Conservation (phyloP, 1,284 basidiomycete species). For the Thelephora terrestris region DNA sequence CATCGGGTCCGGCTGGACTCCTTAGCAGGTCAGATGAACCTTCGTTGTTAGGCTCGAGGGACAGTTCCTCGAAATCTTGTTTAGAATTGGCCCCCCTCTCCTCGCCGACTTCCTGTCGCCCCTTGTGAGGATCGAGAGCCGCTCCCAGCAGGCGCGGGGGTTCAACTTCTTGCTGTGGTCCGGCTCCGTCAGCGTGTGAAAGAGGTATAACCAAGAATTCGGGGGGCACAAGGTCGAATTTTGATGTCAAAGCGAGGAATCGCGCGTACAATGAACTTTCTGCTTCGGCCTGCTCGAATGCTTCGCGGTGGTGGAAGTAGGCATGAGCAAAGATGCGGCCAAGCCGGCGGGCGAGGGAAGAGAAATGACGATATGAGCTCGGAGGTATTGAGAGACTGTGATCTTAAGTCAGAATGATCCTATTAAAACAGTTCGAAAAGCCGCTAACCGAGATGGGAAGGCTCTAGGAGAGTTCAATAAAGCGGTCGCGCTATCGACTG, state of each 20-base stretch:
- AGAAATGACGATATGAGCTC: constrained; percentile 79
- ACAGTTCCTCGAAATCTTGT: background rate
- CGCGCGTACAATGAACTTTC: constrained; percentile 88
- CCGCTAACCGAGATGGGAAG: constrained; percentile 76
- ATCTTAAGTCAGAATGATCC: background rate
- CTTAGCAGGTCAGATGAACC: background rate
- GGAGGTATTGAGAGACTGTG: constrained; percentile 68
- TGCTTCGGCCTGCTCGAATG: constrained; percentile 82
- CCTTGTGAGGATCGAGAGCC: constrained; percentile 26
- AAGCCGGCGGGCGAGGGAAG: constrained; percentile 78
- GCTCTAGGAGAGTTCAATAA: constrained; percentile 87
- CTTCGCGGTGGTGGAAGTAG: constrained; percentile 88
- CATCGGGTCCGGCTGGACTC: constrained; percentile 21
- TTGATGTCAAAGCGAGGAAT: constrained; percentile 75
- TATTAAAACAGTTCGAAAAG: background rate
- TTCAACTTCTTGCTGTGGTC: constrained; percentile 24
- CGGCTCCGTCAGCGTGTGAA: constrained; percentile 18
- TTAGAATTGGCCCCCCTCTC: background rate
- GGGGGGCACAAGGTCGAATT: constrained; percentile 73
- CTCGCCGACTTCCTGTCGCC: background rate
- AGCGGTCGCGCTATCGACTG: constrained; percentile 87
- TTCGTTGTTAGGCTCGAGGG: background rate
- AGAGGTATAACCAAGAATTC: constrained; percentile 78
- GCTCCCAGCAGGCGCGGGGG: constrained; percentile 41
- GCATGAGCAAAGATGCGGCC: constrained; percentile 95